Conservation (phyloP, 345 rosid species). For the Murraya koenigii region DNA sequence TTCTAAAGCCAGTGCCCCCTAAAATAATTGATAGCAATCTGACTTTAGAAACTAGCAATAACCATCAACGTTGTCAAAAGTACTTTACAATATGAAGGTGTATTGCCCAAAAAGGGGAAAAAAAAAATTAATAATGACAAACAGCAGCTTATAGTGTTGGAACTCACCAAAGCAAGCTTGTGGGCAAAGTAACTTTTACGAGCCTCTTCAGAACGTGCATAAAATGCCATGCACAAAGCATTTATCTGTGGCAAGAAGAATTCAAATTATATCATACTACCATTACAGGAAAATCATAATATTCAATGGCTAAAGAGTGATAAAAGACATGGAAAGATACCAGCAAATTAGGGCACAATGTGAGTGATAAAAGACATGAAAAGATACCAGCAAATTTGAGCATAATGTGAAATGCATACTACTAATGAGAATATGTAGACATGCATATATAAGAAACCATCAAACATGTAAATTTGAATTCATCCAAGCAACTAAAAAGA, state of each 20-base stretch:
- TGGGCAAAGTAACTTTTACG: slow-evolving; percentile 88
- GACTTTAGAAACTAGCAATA: slow-evolving; percentile 15
- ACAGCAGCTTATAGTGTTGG: not conserved
- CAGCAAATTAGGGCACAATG: not conserved
- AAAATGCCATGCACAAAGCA: slow-evolving; percentile 91
- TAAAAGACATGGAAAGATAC: not conserved
- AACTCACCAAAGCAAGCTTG: slow-evolving; percentile 85
- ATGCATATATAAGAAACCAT: not conserved
- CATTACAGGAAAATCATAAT: not conserved
- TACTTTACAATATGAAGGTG: not conserved
- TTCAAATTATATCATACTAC: not conserved
- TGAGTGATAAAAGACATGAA: not conserved
- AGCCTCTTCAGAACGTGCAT: slow-evolving; percentile 92
- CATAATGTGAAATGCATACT: not conserved
- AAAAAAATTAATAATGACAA: not conserved
- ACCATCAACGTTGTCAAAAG: not conserved
- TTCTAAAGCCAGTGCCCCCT: slow-evolving; percentile 91
- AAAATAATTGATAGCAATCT: slow-evolving; percentile 14
- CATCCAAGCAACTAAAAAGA: not conserved
- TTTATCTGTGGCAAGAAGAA: slow-evolving; percentile 55
- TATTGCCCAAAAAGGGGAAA: not conserved
- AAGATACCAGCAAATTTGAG: not conserved
- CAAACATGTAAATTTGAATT: not conserved
- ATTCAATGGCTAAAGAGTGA: not conserved
- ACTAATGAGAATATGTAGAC: not conserved